Base-by-base conservation (phyloP, 768 basidiomycete species). In the Termitomyces sp. region DNA sequence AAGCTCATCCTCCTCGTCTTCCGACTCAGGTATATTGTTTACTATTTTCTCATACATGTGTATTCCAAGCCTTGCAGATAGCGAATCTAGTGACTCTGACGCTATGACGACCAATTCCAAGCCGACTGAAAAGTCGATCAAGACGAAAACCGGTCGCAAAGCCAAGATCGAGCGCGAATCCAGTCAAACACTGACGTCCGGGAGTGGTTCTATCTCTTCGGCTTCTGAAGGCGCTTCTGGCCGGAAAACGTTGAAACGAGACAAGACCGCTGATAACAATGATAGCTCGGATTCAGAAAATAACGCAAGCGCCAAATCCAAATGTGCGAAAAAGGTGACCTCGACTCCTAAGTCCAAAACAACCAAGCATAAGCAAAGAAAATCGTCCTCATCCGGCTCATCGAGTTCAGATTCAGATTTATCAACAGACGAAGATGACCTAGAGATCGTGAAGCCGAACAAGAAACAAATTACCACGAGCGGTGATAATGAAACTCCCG, bases 31-130 rank as follows among this genome's bases (percentile, higher is more conserved):
- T 68, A 51, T 54, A 55, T 19, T 40, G 37, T 37, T 19, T 14
- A 7, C 19, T 40, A 2, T 40, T 24, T 28, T 50, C 4, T 7
- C 24, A 4, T 14, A 12, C 17, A 30, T 34, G 45, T 34, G 19
- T 41, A n/a, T 49, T 28, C 49, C 53, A 54, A 53, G 12, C 43
- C 15, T 44, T 42, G 15, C 51, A 72, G 71, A 68, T 55, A 71
- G 76, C 43, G 70, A 76, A 59, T 73, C 71, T 14, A 74, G 70
- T 51, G 69, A 74, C 55, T 55, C 67, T 15, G 53, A 49, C 3
- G 22, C 51, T 1, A 54, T 34, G 45, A 51, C 38, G 38, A 24
- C 34, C 11, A 37, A 37, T 37, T 37, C 35, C 15, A 58, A 54
- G 41, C n/a, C 43, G 40, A 48, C 38, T 14, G 56, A 60, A 42